Evolutionary conservation across 2,329 filamentous ascomycete genomes (phyloP), one percentile per base, ranked within the genome.

Genomic region (Colletotrichum neosansevieriae): DNA sequence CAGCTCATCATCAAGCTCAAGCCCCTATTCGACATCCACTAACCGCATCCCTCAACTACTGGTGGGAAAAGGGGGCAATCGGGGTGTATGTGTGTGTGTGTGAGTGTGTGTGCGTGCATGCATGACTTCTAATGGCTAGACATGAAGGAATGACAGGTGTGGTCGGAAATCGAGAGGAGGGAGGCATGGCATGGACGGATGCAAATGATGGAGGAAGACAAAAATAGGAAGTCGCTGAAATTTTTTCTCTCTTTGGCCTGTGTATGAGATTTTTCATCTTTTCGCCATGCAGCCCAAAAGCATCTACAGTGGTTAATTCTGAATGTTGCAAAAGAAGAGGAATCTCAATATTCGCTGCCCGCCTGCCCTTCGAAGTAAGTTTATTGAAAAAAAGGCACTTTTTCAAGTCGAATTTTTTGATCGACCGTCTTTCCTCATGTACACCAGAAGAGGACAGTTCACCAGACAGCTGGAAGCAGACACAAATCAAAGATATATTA

Each of bases 1-100:
- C 86, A 89, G 76, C 85, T 99, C 72, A 94, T 99, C 77, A 93
- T 95, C 81, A 97, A 97, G 87, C 84, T 99, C 77, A 99, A 99
- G 89, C 90, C 93, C 45, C 78, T 97, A 73, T 98, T 98, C 78
- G 96, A 98, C 81, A 92, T 98, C 80, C 85, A 86, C 75, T 94
- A 87, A 83, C 29, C 13, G 17, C 21, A 21, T 42, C n/a, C 2
- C 21, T 6, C n/a, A 54, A 40, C 19, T 29, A 29, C 24, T 36
- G 34, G 45, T 21, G 49, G 19, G 5, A 6, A n/a, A 15, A 4
- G 13, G 29, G 29, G 29, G 29, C 29, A 29, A 7, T 29, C 29
- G 6, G 29, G 29, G 29, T 5, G 24, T 29, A 4, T 36, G 42
- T 24, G 24, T 29, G 24, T 5, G 24, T n/a, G n/a, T n/a, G n/a